Evolutionary conservation across 2,329 filamentous ascomycete genomes (phyloP).

Genomic region (Pezicula neosporulosa): DNA sequence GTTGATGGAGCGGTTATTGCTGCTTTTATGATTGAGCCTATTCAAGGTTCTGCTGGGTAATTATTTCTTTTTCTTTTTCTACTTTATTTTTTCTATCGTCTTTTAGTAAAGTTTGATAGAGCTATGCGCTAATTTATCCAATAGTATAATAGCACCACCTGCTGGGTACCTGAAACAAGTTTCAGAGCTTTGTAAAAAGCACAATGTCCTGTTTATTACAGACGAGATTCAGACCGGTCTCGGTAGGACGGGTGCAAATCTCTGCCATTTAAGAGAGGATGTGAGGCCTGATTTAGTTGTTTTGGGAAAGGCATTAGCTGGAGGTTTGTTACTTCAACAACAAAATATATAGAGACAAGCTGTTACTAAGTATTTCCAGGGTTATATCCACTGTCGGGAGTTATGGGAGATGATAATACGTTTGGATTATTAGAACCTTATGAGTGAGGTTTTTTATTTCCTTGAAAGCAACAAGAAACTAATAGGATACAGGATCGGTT

Average conservation of each 20-base stretch:
- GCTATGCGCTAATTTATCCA: too few species aligned
- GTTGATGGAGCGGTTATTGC: conserved; percentile 1
- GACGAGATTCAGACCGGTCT: conserved; percentile 21
- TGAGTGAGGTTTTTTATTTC: neutral
- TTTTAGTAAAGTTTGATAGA: too few species aligned
- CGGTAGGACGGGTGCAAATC: conserved; percentile 21
- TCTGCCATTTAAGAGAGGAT: conserved; percentile 6
- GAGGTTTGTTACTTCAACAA: conserved; percentile 10
- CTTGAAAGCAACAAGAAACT: neutral
- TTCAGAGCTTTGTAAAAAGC: conserved; percentile 1
- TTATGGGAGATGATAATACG: conserved; percentile 1
- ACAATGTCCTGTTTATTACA: conserved; percentile 17
- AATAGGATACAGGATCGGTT: neutral
- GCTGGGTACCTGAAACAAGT: neutral
- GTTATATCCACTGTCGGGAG: conserved; percentile 6
- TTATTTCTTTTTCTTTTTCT: too few species aligned
- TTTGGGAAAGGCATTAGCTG: conserved; percentile 3
- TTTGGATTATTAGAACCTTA: conserved; percentile 3
- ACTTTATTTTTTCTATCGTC: too few species aligned
- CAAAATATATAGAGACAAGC: conserved; percentile 13
- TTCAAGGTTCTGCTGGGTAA: conserved; percentile 3
- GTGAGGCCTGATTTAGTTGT: conserved; percentile 16
- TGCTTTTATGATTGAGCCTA: conserved; percentile 1
- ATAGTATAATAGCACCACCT: conserved; percentile 1
- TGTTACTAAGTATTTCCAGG: conserved; percentile 9